These are phyloP conservation scores for Pulveroboletus sp. DNA, from an alignment of 768 basidiomycete genomes.

Conservation along the genomic window DNA sequence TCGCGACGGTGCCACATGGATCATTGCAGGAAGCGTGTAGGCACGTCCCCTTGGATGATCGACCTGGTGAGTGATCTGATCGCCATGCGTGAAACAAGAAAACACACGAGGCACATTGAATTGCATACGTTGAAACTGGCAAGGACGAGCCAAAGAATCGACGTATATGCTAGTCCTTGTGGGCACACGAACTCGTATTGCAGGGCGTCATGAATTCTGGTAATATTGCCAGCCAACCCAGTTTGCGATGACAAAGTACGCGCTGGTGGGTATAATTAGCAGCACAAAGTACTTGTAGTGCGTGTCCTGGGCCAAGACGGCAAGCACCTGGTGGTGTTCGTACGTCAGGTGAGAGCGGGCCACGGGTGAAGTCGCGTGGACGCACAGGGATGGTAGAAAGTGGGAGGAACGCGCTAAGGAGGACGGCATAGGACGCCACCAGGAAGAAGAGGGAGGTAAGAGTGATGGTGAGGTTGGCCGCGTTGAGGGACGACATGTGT, in stretches of 20 bases:
- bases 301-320: constrained; percentile 60
- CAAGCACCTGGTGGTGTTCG: constrained; percentile 47
- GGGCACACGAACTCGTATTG: constrained; percentile 3
- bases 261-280: constrained; percentile 72
- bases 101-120: constrained; percentile 24
- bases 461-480: constrained; percentile 46
- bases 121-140: constrained; percentile 6
- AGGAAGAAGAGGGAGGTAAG: constrained; percentile 50
- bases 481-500: constrained; percentile 29
- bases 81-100: constrained; percentile 10
- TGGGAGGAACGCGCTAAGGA: constrained; percentile 63
- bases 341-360: constrained; percentile 18
- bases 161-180: constrained; percentile 5
- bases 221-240: constrained; percentile 99
- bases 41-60: constrained; percentile 14
- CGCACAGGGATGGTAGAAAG: constrained; percentile 47
- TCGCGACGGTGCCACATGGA: constrained; percentile 14
- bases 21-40: constrained; percentile 19
- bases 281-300: constrained; percentile 90
- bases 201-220: constrained; percentile 63
- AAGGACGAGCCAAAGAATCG: constrained; percentile 1
- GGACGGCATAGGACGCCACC: constrained; percentile 55
- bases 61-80: constrained; percentile 18
- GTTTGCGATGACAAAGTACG: constrained; percentile 93
- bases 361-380: constrained; percentile 6